Conservation (phyloP, 148 eudicot species). For the Fallopia convolvulus region DNA sequence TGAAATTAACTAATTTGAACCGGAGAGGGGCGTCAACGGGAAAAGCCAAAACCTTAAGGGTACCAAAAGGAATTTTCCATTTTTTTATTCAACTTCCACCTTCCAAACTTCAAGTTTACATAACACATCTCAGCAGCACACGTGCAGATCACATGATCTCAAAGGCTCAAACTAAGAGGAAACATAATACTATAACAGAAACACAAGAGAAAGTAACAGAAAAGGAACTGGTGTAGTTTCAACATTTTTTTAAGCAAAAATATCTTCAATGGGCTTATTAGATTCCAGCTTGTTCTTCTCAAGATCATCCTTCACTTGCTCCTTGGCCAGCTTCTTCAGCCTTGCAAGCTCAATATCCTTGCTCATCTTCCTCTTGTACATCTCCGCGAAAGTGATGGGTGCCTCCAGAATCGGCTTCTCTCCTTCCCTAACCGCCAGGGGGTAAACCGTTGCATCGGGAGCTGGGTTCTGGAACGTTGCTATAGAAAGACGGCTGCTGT, state of each 20-base stretch:
- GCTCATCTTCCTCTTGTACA: conserved; percentile 79
- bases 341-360: conserved; percentile 50
- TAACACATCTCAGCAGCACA: neutral
- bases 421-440: conserved; percentile 64
- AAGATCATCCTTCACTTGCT: conserved; percentile 19
- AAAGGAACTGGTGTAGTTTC: neutral
- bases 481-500: conserved; percentile 59
- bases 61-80: too few species aligned
- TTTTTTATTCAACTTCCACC: neutral
- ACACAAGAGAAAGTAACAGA: neutral
- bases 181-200: neutral
- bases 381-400: conserved; percentile 69
- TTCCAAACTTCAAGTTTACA: neutral
- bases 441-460: conserved; percentile 71
- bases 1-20: too few species aligned
- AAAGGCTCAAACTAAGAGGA: neutral
- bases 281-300: conserved; percentile 28
- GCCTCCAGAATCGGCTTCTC: conserved; percentile 68
- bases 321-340: conserved; percentile 52
- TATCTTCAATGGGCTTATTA: conserved; percentile 30
- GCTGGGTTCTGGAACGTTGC: conserved; percentile 97
- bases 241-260: conserved; percentile 22
- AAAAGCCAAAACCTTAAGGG: too few species aligned
- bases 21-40: too few species aligned
- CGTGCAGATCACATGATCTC: neutral